A percentile compares a stretch with the other conserved stretches of the same genome.
phyloP scores from a whole-genome alignment of 495 filamentous ascomycete genomes.

The Hypoxylon perforatum region DNA sequence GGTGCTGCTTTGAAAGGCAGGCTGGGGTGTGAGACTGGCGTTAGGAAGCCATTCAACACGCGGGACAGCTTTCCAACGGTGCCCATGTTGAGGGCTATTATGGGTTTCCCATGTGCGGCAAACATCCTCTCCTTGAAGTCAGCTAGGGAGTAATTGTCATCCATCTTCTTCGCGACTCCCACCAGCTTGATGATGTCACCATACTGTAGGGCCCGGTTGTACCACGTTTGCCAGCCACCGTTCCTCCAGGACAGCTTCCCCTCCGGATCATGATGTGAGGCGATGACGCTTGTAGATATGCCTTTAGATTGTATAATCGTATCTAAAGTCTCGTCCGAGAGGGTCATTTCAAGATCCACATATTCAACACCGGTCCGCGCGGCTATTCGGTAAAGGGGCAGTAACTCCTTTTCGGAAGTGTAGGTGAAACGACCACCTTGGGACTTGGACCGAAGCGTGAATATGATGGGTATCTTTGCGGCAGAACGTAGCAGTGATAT shows the following conservation, averaged over 20 bases:
- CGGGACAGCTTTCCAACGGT: slow-evolving; percentile 86
- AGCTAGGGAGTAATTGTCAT: slow-evolving; percentile 87
- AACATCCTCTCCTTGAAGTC: slow-evolving; percentile 84
- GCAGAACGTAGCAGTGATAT: slow-evolving; percentile 80
- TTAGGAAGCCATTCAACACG: slow-evolving; percentile 92
- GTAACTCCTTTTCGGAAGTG: slow-evolving; percentile 72
- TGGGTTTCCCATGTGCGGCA: slow-evolving; percentile 74
- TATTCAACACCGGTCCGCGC: slow-evolving; percentile 89
- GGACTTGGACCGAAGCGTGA: slow-evolving; percentile 85
- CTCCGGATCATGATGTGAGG: slow-evolving; percentile 91
- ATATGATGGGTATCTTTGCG: slow-evolving; percentile 88
- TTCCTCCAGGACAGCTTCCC: slow-evolving; percentile 86
- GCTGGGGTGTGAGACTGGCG: slow-evolving; percentile 90
- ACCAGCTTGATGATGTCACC: slow-evolving; percentile 97
- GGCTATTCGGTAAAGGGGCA: slow-evolving; percentile 79
- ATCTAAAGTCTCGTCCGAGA: slow-evolving; percentile 68
- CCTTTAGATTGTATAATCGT: slow-evolving; percentile 74
- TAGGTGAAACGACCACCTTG: slow-evolving; percentile 94
- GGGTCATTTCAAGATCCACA: slow-evolving; percentile 90
- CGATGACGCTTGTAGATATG: slow-evolving; percentile 81
- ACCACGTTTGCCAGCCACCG: slow-evolving; percentile 86
- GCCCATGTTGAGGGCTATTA: slow-evolving; percentile 98
- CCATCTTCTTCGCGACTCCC: slow-evolving; percentile 77
- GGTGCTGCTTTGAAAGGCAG: slow-evolving; percentile 94
- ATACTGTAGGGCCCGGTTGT: slow-evolving; percentile 85